Evolutionary conservation across 1,284 basidiomycete species (phyloP).

Genomic region (Melampsora larici-populina): DNA sequence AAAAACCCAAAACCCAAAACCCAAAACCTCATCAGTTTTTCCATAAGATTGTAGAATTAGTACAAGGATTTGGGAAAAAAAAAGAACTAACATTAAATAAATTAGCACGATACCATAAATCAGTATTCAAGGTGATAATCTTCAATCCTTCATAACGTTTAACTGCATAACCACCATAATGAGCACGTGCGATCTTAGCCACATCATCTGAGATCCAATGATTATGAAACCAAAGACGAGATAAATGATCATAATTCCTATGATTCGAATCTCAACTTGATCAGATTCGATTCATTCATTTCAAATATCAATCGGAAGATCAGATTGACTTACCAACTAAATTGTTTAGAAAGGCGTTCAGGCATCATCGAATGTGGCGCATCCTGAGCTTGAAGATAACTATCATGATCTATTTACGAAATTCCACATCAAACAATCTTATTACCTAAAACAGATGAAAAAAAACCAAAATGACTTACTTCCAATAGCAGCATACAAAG

Average conservation of each 20-base stretch:
- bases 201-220: conserved; percentile 66
- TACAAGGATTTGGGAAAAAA: background rate
- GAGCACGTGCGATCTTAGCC: conserved; percentile 63
- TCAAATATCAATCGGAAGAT: no score
- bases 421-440: background rate
- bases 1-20: conserved; percentile 46
- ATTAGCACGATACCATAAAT: conserved; percentile 55
- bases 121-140: conserved; percentile 72
- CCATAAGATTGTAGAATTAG: background rate
- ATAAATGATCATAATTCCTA: conserved; percentile 72
- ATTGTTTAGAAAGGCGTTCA: background rate
- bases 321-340: conserved; percentile 12
- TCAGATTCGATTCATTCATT: no score
- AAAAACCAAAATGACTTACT: conserved; percentile 50
- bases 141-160: conserved; percentile 66
- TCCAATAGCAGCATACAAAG: conserved; percentile 67
- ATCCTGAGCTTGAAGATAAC: conserved; percentile 61
- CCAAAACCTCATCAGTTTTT: background rate
- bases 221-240: conserved; percentile 63
- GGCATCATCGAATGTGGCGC: conserved; percentile 57
- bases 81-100: background rate
- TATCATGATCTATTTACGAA: background rate
- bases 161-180: conserved; percentile 73
- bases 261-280: background rate
- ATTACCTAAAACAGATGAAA: background rate